Evolutionary conservation across 495 filamentous ascomycete species (phyloP).

Genomic region (Parmelia sp.): DNA sequence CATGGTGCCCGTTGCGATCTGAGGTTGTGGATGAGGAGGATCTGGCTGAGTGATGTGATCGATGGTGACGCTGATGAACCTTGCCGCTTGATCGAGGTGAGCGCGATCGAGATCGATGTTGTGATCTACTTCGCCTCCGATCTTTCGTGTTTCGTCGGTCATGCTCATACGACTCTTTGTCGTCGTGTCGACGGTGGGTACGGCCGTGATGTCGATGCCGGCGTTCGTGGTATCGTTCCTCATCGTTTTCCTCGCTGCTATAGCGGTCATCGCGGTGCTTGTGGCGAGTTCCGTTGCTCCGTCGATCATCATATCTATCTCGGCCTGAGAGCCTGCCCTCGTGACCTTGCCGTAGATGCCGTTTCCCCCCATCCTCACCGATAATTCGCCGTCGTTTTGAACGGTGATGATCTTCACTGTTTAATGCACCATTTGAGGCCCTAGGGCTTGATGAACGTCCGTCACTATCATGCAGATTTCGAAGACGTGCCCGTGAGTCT

Average conservation of each 20-base stretch:
- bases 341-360: constrained; percentile 14
- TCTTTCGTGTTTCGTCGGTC: constrained; percentile 13
- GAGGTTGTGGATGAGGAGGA: background rate
- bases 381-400: constrained; percentile 29
- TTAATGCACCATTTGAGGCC: constrained; percentile 9
- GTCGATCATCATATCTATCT: constrained; percentile 14
- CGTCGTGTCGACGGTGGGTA: constrained; percentile 23
- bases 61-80: constrained; percentile 20
- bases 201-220: constrained; percentile 25
- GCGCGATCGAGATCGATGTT: constrained; percentile 31
- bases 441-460: constrained; percentile 18
- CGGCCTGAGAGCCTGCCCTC: constrained; percentile 11
- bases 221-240: constrained; percentile 18
- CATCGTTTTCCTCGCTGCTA: constrained; percentile 22
- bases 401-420: constrained; percentile 13
- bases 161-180: constrained; percentile 14
- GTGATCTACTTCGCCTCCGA: constrained; percentile 23
- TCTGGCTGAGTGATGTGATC: constrained; percentile 7
- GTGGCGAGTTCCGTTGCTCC: background rate
- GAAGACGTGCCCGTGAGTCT: constrained; percentile 53
- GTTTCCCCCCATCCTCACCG: constrained; percentile 17
- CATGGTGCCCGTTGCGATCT: constrained; percentile 14
- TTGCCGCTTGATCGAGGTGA: constrained; percentile 20
- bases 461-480: constrained; percentile 40
- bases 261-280: constrained; percentile 16